phyloP scores from a whole-genome alignment of 345 rosid genomes.

The Murraya paniculata region DNA sequence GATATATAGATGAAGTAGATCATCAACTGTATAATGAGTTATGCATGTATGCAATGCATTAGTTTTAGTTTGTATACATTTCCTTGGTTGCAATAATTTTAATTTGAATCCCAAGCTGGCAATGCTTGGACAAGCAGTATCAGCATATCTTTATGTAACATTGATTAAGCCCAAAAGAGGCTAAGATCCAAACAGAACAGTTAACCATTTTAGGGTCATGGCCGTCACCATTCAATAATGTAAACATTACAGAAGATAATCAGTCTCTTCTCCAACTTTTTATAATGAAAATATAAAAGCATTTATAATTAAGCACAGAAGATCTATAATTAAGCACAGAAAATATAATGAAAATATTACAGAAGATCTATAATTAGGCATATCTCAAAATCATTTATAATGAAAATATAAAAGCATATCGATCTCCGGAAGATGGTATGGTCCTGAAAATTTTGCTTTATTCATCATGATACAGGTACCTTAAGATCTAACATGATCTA shows the following conservation, averaged over 20 bases:
- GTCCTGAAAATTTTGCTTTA: not conserved
- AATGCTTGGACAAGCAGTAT: not conserved
- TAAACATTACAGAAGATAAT: not conserved
- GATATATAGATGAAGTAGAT: not conserved
- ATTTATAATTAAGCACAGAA: too few species aligned
- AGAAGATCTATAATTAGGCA: not conserved
- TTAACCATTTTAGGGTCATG: not conserved
- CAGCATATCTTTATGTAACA: not conserved
- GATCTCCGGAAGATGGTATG: not conserved
- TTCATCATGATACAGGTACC: not conserved
- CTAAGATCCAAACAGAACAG: conserved; percentile 8
- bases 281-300: too few species aligned
- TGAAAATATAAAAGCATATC: not conserved
- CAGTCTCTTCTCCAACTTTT: not conserved
- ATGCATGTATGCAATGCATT: not conserved
- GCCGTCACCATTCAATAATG: not conserved
- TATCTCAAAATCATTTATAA: not conserved
- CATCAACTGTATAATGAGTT: too few species aligned
- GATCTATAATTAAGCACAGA: not conserved
- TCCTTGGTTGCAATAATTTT: not conserved
- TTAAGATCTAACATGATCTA: not conserved
- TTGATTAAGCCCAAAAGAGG: not conserved
- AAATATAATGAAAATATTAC: not conserved
- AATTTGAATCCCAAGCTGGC: conserved; percentile 1
- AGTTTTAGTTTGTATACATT: not conserved